Percentiles rank a stretch among this genome's conserved stretches.
Evolutionary conservation across 2,329 filamentous ascomycete species (phyloP).

Genomic region (Aspergillus sp.): DNA sequence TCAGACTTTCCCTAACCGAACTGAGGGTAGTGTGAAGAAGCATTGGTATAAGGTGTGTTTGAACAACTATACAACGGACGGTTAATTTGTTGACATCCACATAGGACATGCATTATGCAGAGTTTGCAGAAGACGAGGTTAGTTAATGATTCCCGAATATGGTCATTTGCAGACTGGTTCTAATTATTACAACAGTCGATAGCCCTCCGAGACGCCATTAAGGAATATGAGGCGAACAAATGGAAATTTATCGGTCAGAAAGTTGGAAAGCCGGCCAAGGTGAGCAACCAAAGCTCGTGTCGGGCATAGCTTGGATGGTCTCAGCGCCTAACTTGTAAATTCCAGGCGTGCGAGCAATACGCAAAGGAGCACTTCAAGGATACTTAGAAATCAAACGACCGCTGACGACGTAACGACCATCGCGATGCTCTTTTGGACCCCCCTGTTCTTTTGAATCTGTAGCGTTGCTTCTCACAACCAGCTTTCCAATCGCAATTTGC

Average conservation of each 20-base stretch:
- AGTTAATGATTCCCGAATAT: neutral
- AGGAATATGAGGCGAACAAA: constrained; percentile 97
- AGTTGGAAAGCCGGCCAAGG: constrained; percentile 96
- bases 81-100: constrained; percentile 20
- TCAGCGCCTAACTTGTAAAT: constrained; percentile 18
- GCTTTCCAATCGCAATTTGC: constrained; percentile 8
- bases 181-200: constrained; percentile 31
- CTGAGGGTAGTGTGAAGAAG: constrained; percentile 98
- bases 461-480: constrained; percentile 1
- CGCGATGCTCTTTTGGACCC: constrained; percentile 19
- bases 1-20: constrained; percentile 86
- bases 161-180: neutral
- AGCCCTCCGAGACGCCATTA: constrained; percentile 82
- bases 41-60: constrained; percentile 91
- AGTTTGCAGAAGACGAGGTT: constrained; percentile 97
- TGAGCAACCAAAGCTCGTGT: constrained; percentile 34
- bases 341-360: constrained; percentile 81
- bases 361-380: constrained; percentile 86
- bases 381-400: constrained; percentile 30
- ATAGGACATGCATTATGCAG: constrained; percentile 98
- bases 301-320: constrained; percentile 2
- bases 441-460: constrained; percentile 15
- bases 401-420: constrained; percentile 36
- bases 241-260: constrained; percentile 98
- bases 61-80: neutral